phyloP scores from a whole-genome alignment of 176 grass and related monocot genomes.

The Leersia perrieri region DNA sequence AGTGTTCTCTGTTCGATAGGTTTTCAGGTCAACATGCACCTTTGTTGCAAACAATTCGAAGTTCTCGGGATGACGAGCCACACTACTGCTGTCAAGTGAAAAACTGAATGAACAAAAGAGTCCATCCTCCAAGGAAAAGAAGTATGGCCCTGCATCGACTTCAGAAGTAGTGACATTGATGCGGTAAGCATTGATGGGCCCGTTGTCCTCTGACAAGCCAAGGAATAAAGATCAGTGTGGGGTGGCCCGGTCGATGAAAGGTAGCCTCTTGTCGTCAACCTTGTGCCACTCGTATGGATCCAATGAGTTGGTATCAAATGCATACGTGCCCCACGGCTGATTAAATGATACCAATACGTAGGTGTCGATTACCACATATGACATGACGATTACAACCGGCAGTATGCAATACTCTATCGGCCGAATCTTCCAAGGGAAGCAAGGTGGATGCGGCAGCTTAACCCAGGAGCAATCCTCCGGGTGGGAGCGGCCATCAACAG shows the following conservation, averaged over 20 bases:
- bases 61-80: neutral
- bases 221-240: neutral
- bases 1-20: neutral
- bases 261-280: neutral
- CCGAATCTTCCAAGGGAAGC: slow-evolving; percentile 8
- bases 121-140: neutral
- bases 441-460: neutral
- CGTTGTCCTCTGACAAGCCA: neutral
- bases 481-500: neutral
- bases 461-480: neutral
- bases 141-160: neutral
- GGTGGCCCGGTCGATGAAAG: neutral
- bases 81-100: neutral
- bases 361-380: neutral
- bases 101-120: neutral
- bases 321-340: neutral
- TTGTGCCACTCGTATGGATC: neutral
- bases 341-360: neutral
- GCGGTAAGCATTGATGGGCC: neutral
- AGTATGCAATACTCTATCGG: neutral
- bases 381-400: neutral
- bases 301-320: neutral
- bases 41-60: neutral
- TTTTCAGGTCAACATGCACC: neutral
- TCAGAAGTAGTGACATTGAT: neutral